Evolutionary conservation across 1,284 basidiomycete species (phyloP), one percentile per base, ranked within the genome.

Genomic region (Fomitopsis betulina): DNA sequence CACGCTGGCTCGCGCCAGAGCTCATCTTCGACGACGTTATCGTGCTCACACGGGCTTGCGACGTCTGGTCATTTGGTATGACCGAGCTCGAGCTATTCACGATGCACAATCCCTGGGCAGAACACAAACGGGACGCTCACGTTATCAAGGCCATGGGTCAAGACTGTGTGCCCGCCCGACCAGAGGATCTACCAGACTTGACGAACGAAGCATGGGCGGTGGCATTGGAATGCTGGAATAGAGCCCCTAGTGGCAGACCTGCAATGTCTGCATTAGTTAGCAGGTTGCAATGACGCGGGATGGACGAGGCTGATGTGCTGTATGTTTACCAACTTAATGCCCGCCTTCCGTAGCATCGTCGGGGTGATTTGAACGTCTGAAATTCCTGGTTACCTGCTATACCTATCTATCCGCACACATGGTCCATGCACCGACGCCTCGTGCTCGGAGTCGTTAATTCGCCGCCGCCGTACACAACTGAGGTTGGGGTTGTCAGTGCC

Each of bases 1-100:
- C 78, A 38, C 76, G 84, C 12, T 86, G 83, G 83, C 72, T 81
- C 23, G 80, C 84, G 5, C 84, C 84, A 0, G 84, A 86, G 63
- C 71, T 85, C 51, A 78, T 79, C 56, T 69, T 76, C 21, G 54
- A 59, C 13, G 74, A 75, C 21, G 72, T 69, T 4, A 69, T 72
- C 19, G 60, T 66, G 23, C 70, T 71, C 0, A 79, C 77, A n/a
- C 73, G 70, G 62, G 71, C 71, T 38, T 73, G 76, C 23, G 84
- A 86, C 63, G 70, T 78, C 0, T 86, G 83, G 62, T 80, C 82
- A 3, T 85, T 79, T 56, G 79, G 76, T 6, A 86, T 86, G 84
- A 74, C 79, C 15, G 73, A 82, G 45, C 71, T 84, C 19, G 83
- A 85, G 62, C 73, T 84, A 50, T 65, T 81, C 43, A 83, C 81